Percentiles rank a stretch among this genome's conserved stretches.
Conservation (phyloP, 129 eudicot species). For the Logfia minima region DNA sequence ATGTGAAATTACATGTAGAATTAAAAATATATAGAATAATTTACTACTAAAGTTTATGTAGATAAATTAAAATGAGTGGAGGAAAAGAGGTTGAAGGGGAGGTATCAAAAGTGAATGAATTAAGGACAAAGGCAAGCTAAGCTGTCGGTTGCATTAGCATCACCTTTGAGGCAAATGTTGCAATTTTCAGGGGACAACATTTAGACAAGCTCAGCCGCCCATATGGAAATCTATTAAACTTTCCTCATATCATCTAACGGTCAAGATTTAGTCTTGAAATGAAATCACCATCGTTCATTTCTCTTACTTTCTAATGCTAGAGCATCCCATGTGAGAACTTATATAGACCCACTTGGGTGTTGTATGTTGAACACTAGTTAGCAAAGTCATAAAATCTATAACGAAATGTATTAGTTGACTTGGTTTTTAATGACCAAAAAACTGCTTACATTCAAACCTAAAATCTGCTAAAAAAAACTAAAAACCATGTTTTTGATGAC, state of each 20-base stretch:
- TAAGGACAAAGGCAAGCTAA: constrained; percentile 59
- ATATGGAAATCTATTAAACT: constrained; percentile 35
- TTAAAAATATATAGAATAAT: too few relatives aligned
- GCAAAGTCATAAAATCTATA: too few relatives aligned
- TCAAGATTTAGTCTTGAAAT: background rate
- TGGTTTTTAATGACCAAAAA: too few relatives aligned
- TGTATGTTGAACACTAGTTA: too few relatives aligned
- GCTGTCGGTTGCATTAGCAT: constrained; percentile 61
- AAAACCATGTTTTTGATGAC: background rate
- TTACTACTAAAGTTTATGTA: too few relatives aligned
- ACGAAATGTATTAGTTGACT: background rate
- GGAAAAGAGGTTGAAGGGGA: background rate
- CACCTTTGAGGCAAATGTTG: constrained; percentile 59
- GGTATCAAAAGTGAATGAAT: constrained; percentile 44
- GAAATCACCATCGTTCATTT: background rate
- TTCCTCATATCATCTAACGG: constrained; percentile 7
- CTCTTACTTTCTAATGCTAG: background rate
- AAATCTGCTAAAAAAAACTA: too few relatives aligned
- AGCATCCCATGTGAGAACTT: background rate
- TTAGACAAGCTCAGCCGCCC: constrained; percentile 75
- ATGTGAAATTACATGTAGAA: too few relatives aligned
- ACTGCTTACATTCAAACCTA: background rate
- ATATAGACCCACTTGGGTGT: background rate
- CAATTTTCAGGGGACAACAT: constrained; percentile 58
- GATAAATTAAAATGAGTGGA: background rate